Evolutionary conservation across 1,284 basidiomycete species (phyloP), one percentile per base, ranked within the genome.

Genomic region (Sphaerobolus stellatus): DNA sequence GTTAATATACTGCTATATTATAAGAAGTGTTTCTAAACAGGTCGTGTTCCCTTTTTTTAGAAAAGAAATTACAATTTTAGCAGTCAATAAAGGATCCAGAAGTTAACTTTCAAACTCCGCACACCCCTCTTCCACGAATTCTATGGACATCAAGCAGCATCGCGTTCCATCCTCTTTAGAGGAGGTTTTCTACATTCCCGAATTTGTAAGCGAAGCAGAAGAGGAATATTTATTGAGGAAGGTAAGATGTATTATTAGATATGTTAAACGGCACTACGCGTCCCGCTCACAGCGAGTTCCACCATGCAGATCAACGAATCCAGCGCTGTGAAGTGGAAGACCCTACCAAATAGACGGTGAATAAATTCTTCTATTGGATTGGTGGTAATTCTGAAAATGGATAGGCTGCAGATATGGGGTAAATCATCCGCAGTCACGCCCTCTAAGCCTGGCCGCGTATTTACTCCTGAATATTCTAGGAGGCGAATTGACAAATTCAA

Each of bases 261-360:
- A 16, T 47, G 20, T 29, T 11, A 27, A 31, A 43, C 34, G 28
- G 33, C n/a, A 45, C 55, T 16, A 47, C 28, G 28, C 27, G 14
- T 29, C 18, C 16, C 28, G 27, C 29, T 50, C 13, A 11, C 13
- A 44, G 13, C 30, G 18, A 20, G 18, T 45, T 33, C 16, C 36
- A 34, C 54, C 44, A 52, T 53, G 11, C 55, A 92, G 88, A 88
- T 94, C 54, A 68, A 74, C 29, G 85, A 87, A 64, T 83, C 86
- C 1, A 89, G 90, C n/a, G 83, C 81, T 63, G 85, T 83, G 8
- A 90, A 84, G 68, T 96, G 93, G 93, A 93, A 87, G 68, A 79
- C 79, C n/a, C 77, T 94, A 18, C 79, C 82, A 4, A 92, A 92
- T 59, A 76, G 92, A 64, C 81, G 92, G 91, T 88, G 59, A 61